A percentile compares a stretch with the other conserved stretches of the same genome.
These are phyloP conservation scores for Fraxinus cuspidata DNA, from an alignment of 257 asterid genomes.

Conservation along the genomic window DNA sequence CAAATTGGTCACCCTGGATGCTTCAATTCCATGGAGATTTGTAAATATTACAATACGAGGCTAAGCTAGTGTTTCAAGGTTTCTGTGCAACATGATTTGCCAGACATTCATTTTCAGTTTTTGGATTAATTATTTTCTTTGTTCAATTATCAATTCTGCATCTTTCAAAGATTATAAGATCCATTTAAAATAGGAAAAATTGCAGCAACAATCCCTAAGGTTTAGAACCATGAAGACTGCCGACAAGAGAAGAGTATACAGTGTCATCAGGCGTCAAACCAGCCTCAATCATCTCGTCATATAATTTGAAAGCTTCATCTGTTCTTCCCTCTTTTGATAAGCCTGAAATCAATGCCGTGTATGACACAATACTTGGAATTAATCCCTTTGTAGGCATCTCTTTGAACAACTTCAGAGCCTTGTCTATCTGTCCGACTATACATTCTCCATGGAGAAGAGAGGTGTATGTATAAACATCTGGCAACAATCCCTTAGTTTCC, in stretches of 20 bases:
- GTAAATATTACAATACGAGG: not conserved
- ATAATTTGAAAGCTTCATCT: conserved; percentile 76
- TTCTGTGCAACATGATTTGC: not conserved
- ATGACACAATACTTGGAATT: conserved; percentile 54
- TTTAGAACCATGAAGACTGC: conserved; percentile 67
- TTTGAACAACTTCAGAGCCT: conserved; percentile 57
- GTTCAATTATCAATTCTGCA: not conserved
- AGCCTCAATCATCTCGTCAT: conserved; percentile 76
- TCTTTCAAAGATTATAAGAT: not conserved
- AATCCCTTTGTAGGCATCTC: conserved; percentile 57
- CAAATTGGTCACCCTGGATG: not conserved
- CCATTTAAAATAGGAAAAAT: too few relatives aligned
- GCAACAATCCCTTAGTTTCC: conserved; percentile 51
- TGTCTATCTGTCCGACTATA: conserved; percentile 53
- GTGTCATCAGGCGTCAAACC: conserved; percentile 68
- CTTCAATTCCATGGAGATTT: not conserved
- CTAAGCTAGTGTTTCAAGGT: not conserved
- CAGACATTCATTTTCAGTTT: not conserved
- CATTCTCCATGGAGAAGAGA: conserved; percentile 77
- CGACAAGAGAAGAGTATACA: conserved; percentile 74
- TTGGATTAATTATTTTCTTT: too few relatives aligned
- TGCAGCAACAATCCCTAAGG: not conserved
- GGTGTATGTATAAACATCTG: conserved; percentile 72
- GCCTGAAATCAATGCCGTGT: conserved; percentile 65
- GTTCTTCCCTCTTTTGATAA: conserved; percentile 75